Percentiles rank a stretch among this genome's conserved stretches.
Conservation (phyloP, 169 alveolate genomes). For the Eimeria tenella region DNA sequence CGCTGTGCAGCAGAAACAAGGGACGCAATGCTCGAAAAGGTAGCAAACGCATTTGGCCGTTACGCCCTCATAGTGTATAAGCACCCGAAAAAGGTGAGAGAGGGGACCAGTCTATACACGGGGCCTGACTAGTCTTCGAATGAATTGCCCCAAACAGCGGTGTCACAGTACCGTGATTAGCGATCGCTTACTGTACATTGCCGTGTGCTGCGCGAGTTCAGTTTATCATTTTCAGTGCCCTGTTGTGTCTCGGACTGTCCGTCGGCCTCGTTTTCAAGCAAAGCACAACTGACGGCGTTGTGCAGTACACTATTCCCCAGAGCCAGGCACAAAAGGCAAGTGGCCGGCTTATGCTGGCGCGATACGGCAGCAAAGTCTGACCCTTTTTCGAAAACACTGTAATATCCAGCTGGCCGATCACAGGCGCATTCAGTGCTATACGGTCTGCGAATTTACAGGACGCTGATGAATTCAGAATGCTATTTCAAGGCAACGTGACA, state of each 20-base stretch:
- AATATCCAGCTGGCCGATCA: too few relatives aligned
- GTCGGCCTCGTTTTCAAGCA: slow-evolving; percentile 54
- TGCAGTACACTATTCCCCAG: slow-evolving; percentile 73
- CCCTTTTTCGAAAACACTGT: too few relatives aligned
- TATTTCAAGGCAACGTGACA: slow-evolving; percentile 72
- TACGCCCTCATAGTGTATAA: slow-evolving; percentile 70
- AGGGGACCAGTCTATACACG: background rate
- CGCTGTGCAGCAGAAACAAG: slow-evolving; percentile 64
- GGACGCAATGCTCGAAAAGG: slow-evolving; percentile 44
- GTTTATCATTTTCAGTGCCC: slow-evolving; percentile 64
- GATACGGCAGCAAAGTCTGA: too few relatives aligned
- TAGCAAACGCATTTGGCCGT: slow-evolving; percentile 57
- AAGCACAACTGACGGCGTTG: slow-evolving; percentile 58
- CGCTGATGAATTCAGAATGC: slow-evolving; percentile 43
- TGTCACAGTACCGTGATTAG: background rate
- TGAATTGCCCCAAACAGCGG: background rate
- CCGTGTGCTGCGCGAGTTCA: slow-evolving; percentile 13
- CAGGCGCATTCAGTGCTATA: too few relatives aligned
- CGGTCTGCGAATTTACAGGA: slow-evolving; percentile 44
- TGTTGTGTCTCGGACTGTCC: slow-evolving; percentile 56
- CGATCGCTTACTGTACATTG: background rate
- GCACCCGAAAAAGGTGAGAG: slow-evolving; percentile 62
- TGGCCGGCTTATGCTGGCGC: too few relatives aligned
- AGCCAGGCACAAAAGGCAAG: slow-evolving; percentile 62
- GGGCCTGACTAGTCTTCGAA: background rate